phyloP scores from a whole-genome alignment of 2,329 filamentous ascomycete species.

The Aspergillus hortae region DNA sequence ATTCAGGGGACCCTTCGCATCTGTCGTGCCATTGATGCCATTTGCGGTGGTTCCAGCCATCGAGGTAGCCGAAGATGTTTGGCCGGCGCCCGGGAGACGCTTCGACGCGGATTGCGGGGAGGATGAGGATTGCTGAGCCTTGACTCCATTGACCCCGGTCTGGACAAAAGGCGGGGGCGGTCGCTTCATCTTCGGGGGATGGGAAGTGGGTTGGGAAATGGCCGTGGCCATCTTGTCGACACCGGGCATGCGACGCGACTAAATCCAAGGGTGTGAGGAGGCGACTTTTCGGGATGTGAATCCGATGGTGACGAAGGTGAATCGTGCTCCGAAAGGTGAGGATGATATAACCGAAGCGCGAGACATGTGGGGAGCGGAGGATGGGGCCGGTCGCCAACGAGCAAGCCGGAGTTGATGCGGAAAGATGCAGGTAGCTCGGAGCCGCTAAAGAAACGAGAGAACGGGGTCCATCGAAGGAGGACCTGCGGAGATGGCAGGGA shows the following conservation, averaged over 20 bases:
- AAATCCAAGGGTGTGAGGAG: conserved; percentile 13
- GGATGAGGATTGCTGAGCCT: conserved; percentile 58
- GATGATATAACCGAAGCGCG: conserved; percentile 40
- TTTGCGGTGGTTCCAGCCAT: conserved; percentile 43
- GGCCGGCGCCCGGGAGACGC: conserved; percentile 52
- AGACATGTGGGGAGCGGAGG: conserved; percentile 44
- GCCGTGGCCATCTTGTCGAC: conserved; percentile 41
- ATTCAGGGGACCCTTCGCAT: conserved; percentile 37
- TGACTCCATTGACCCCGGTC: conserved; percentile 56
- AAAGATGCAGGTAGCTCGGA: conserved; percentile 17
- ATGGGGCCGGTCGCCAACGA: conserved; percentile 27
- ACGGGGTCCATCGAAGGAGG: conserved; percentile 22
- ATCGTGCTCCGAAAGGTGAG: conserved; percentile 30
- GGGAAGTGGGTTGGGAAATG: conserved; percentile 41
- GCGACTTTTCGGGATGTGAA: conserved; percentile 24
- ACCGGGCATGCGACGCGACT: conserved; percentile 17
- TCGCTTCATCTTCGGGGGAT: conserved; percentile 63
- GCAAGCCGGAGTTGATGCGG: conserved; percentile 22
- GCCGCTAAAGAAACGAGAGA: conserved; percentile 19
- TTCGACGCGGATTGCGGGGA: conserved; percentile 54
- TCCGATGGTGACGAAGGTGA: conserved; percentile 25
- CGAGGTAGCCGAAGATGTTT: conserved; percentile 45
- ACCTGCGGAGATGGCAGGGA: conserved; percentile 19
- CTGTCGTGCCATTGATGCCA: conserved; percentile 33
- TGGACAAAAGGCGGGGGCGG: conserved; percentile 63